Conservation (phyloP, 495 filamentous ascomycete species). For the Jackrogersella minutella region DNA sequence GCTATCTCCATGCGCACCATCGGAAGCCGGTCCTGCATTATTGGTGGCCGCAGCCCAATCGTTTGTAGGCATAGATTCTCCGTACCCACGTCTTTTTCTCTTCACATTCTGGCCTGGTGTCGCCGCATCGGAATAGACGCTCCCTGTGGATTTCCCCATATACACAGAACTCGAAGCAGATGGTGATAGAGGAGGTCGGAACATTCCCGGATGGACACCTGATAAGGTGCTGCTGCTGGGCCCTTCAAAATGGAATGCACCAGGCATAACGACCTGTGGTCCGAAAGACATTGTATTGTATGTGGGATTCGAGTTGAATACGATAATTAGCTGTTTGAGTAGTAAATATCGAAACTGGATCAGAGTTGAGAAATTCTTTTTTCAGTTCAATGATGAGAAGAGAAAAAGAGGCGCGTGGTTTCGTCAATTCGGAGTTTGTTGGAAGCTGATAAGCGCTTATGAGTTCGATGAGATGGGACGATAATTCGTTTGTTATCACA, state of each 20-base stretch:
- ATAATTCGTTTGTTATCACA: constrained; percentile 29
- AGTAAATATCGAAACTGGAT: neutral
- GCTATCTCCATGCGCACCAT: constrained; percentile 13
- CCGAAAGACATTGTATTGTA: constrained; percentile 50
- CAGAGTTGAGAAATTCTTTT: neutral
- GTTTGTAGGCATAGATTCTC: constrained; percentile 45
- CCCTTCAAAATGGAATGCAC: constrained; percentile 59
- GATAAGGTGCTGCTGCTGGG: constrained; percentile 48
- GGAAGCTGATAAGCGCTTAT: neutral
- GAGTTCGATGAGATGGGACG: constrained; percentile 13
- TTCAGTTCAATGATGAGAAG: neutral
- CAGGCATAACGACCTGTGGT: constrained; percentile 57
- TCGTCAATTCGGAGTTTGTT: constrained; percentile 9
- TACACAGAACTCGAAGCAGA: constrained; percentile 68
- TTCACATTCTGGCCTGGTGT: constrained; percentile 43
- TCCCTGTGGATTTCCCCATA: constrained; percentile 62
- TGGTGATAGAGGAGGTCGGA: constrained; percentile 72
- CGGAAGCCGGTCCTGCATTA: constrained; percentile 37
- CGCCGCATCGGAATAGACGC: constrained; percentile 54
- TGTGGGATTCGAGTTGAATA: neutral
- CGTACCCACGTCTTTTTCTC: constrained; percentile 50
- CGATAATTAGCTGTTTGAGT: neutral
- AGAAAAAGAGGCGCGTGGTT: constrained; percentile 3
- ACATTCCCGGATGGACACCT: constrained; percentile 67
- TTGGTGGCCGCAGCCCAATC: constrained; percentile 41